Evolutionary conservation across 768 basidiomycete genomes (phyloP), one percentile per base, ranked within the genome.

Genomic region (Lepiota venenata): DNA sequence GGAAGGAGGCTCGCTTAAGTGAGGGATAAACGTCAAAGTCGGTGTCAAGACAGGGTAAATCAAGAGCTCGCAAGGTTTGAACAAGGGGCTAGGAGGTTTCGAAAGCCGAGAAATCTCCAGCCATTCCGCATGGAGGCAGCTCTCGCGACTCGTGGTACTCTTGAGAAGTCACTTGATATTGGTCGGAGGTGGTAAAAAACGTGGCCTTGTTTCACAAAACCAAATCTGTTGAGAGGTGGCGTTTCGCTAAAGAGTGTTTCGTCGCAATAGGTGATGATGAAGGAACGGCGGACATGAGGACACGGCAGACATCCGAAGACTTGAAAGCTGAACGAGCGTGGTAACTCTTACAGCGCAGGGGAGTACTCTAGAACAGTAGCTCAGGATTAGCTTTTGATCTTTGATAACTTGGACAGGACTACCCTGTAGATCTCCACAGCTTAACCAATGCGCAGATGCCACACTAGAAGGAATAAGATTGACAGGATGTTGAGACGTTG

Each of bases 361-460:
- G n/a, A 35, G 21, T n/a, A n/a, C 7, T 43, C 35, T 11, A 21
- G 41, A 12, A 21, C 9, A 42, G 1, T 12, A 36, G 7, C 20
- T 11, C 8, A 50, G 16, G 22, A 4, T 2, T 32, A 11, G 32
- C 10, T 32, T 32, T 44, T 37, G 50, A 52, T 44, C 41, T 37
- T 8, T 22, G 42, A 51, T 51, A 32, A 8, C 4, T 20, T 36
- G 41, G 35, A 4, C 25, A 12, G 32, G 40, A 35, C 20, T 37
- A 37, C 50, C 50, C 50, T 52, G 50, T 37, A 52, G 42, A 52
- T 52, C 50, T 20, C 22, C 20, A 18, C 36, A 18, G 12, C 16
- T 29, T 36, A 32, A 11, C 32, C 32, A 32, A 32, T 32, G 32
- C 32, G 9, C 9, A 11, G 10, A 9, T 32, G 32, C 11, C 32